Evolutionary conservation across 192 early-diverging fungal species (phyloP).

Genomic region (Backusella luteola): DNA sequence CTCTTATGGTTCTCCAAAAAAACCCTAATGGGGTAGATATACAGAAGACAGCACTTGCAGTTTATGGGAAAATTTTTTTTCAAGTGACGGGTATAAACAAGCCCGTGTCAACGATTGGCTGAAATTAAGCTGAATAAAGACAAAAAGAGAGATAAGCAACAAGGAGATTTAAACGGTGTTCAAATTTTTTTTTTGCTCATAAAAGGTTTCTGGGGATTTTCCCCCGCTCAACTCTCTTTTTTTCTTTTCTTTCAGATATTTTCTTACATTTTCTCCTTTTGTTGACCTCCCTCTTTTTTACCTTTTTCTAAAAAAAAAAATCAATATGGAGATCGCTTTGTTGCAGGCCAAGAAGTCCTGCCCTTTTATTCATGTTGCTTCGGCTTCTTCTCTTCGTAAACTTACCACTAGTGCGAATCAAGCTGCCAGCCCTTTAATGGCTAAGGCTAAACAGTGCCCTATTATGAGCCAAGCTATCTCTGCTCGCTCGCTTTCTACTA

Average conservation of each 20-base stretch:
- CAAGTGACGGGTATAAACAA: constrained; percentile 6
- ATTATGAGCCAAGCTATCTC: constrained; percentile 81
- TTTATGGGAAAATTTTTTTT: neutral
- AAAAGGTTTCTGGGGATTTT: neutral
- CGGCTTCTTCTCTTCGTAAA: constrained; percentile 65
- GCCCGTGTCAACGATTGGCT: neutral
- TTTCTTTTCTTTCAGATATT: neutral
- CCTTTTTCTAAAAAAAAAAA: neutral
- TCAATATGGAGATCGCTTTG: constrained; percentile 41
- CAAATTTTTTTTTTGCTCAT: neutral
- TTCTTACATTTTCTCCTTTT: constrained; percentile 8
- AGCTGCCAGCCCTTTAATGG: constrained; percentile 43
- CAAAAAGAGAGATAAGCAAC: neutral
- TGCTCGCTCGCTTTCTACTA: constrained; percentile 42
- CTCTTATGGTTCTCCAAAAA: neutral
- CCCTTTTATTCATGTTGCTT: constrained; percentile 76
- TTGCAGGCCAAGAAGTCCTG: constrained; percentile 52
- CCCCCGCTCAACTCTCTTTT: neutral
- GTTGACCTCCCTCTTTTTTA: constrained; percentile 6
- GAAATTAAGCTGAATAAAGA: neutral
- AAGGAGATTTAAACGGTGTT: neutral
- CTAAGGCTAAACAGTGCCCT: constrained; percentile 70
- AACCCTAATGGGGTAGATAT: neutral
- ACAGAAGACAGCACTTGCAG: neutral
- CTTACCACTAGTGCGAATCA: constrained; percentile 44